Evolutionary conservation across 352 stramenopile species (phyloP), one percentile per base, ranked within the genome.

Genomic region (Globisporangium uncinulatum): DNA sequence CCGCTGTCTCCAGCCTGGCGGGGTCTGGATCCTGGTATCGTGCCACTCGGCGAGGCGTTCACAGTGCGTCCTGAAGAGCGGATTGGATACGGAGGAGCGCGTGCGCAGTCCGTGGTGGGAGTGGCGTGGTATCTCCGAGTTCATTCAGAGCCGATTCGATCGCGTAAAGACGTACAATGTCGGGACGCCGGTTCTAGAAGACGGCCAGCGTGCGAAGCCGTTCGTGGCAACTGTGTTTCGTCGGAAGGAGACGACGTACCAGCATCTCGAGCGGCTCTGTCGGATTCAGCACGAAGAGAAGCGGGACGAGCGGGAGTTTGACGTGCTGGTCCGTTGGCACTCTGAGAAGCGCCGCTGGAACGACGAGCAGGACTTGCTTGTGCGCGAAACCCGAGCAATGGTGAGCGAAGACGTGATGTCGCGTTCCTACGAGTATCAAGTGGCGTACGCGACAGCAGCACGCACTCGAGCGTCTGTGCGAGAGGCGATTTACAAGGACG

Each of bases 1-100:
- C 11, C 65, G 69, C 6, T 76, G 69, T 41, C 15, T 76, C 2
- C 60, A 69, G 31, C 58, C 56, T 21, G 69, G 69, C 45, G 69
- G 65, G 4, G 41, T 71, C 2, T 54, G 63, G 13, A 59, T 73
- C 36, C 20, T 58, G 13, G 60, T 76, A 5, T 56, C 48, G 3
- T 71, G 61, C 19, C 52, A 62, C 17, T 45, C 41, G 4, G 1
- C 41, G 15, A n/a, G 13, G 4, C 41, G 41, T 9, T 45, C 41
- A 7, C 6, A n/a, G n/a, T 20, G 41, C n/a, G 41, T 7, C 2
- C 13, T 45, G 5, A 45, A 45, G 5, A 31, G 34, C 11, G 9
- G 17, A 8, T 32, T 19, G 15, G 17, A 49, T 4, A 42, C 29
- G n/a, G 34, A 43, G 7, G 36, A 51, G 20, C 42, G 53, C n/a